Evolutionary conservation across 2,329 filamentous ascomycete species (phyloP), one percentile per base, ranked within the genome.

Genomic region (Ophiobolus disseminans): DNA sequence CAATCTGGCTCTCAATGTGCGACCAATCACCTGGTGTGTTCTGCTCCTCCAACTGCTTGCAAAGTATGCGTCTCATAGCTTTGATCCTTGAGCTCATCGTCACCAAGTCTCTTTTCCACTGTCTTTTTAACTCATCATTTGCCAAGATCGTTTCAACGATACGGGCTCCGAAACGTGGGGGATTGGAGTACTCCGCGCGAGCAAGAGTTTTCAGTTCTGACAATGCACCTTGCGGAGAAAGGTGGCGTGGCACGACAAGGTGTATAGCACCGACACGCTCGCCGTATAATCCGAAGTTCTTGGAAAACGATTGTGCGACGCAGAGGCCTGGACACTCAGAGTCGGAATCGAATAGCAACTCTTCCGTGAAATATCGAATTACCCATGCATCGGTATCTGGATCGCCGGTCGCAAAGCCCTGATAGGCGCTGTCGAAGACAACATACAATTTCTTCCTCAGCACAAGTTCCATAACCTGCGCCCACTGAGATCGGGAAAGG

Each of bases 241-340:
- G 10, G 25, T n/a, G 9, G 9, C n/a, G 25, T 28, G 38, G n/a
- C 23, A 11, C 21, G 4, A 67, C 55, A 11, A 62, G 40, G 39
- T 67, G 63, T 6, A 69, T 48, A 3, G 56, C 67, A 2, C 70
- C 70, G 14, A 54, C 57, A 3, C 70, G 53, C 52, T 74, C 66
- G 2, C 70, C 69, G 30, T 73, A 74, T 3, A 73, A 31, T 0
- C 57, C 71, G 50, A 73, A 69, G 45, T 70, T 73, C 55, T 74
- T 74, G 9, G 69, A 64, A 36, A 74, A 72, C 0, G 69, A 72
- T 54, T 73, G 71, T 28, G 38, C 38, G 11, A 40, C 23, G 4
- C 11, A 25, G 5, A 40, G 2, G 20, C 21, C 23, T 8, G 20
- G n/a, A 11, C 21, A 22, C 23, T 13, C 20, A 25, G 21, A 25